phyloP scores from a whole-genome alignment of 345 rosid species.

The Pistacia atlantica region DNA sequence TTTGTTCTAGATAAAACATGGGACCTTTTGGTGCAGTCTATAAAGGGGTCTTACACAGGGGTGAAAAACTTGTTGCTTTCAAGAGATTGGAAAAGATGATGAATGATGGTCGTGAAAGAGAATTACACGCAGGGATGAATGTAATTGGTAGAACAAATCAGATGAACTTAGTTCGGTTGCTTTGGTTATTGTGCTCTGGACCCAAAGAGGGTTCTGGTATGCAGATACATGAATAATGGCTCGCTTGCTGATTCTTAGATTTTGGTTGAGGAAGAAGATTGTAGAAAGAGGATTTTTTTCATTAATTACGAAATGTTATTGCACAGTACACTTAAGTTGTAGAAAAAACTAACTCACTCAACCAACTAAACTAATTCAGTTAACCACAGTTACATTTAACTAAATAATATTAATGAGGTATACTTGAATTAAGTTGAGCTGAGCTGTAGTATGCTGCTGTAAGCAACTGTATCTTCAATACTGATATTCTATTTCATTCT shows the following conservation, averaged over 20 bases:
- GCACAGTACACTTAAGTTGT: too few species aligned
- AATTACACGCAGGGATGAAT: not conserved
- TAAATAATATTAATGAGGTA: too few species aligned
- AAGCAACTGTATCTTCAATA: too few species aligned
- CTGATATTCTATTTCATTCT: too few species aligned
- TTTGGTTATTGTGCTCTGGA: not conserved
- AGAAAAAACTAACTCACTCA: too few species aligned
- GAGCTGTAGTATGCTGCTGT: too few species aligned
- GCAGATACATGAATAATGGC: not conserved
- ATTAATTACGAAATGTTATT: too few species aligned
- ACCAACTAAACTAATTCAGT: too few species aligned
- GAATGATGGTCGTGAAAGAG: not conserved
- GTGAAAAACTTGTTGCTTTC: not conserved
- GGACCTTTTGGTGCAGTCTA: not conserved
- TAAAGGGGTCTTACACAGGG: not conserved
- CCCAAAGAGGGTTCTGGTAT: constrained; percentile 6
- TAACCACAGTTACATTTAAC: too few species aligned
- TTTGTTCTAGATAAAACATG: not conserved
- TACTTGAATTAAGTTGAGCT: too few species aligned
- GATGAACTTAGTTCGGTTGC: constrained; percentile 4
- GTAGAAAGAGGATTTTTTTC: too few species aligned
- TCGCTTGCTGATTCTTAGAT: not conserved
- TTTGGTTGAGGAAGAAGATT: too few species aligned
- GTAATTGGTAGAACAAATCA: constrained; percentile 1
- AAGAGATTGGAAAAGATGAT: not conserved